Evolutionary conservation across 192 early-diverging fungal species (phyloP).

Genomic region (Gamsiella multidivaricata): DNA sequence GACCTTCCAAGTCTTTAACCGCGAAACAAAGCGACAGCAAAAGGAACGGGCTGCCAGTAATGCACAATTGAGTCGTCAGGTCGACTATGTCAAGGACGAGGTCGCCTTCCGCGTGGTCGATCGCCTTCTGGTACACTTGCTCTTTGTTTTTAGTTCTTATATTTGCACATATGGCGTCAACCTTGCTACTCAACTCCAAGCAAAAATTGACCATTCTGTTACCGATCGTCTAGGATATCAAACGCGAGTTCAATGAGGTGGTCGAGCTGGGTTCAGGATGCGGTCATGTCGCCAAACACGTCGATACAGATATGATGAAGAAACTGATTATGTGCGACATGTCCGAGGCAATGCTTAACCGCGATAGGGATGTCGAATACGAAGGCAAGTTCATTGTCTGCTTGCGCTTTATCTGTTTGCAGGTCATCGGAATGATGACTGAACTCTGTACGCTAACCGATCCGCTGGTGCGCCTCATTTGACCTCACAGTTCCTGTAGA

Average conservation of each 20-base stretch:
- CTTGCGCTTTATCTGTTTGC: neutral
- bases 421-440: neutral
- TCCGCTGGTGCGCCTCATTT: neutral
- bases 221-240: constrained; percentile 92
- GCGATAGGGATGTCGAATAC: constrained; percentile 65
- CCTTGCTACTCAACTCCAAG: neutral
- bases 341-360: constrained; percentile 69
- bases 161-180: too few relatives aligned
- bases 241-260: constrained; percentile 84
- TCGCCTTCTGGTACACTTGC: constrained; percentile 74
- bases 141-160: neutral
- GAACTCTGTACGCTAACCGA: neutral
- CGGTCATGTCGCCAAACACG: constrained; percentile 87
- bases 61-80: constrained; percentile 66
- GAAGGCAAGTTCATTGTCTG: too few relatives aligned
- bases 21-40: constrained; percentile 79
- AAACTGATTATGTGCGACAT: constrained; percentile 90
- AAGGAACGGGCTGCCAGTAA: constrained; percentile 77
- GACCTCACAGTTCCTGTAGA: constrained; percentile 70
- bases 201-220: too few relatives aligned
- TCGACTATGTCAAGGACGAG: constrained; percentile 95
- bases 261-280: constrained; percentile 91
- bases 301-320: constrained; percentile 85
- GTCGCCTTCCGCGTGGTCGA: constrained; percentile 89
- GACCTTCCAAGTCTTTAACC: constrained; percentile 82